Conservation (phyloP, 2,329 filamentous ascomycete genomes). For the Aureobasidium sp. region DNA sequence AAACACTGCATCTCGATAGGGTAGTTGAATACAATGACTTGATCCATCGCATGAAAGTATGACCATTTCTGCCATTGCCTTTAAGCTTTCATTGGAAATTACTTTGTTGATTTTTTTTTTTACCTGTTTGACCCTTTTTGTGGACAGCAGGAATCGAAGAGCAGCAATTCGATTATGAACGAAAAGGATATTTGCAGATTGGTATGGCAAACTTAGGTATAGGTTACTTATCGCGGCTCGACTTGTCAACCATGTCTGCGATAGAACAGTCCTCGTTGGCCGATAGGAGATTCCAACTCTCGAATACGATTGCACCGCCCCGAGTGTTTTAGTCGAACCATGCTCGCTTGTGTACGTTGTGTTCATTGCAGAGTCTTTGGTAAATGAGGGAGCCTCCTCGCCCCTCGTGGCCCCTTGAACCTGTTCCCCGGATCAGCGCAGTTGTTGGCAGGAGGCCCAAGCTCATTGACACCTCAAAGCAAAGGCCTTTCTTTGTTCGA, state of each 20-base stretch:
- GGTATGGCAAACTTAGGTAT: too few relatives aligned
- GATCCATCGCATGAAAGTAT: too few relatives aligned
- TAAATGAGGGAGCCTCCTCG: background rate
- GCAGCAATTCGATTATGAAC: too few relatives aligned
- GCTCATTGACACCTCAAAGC: background rate
- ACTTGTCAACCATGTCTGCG: background rate
- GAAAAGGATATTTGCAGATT: too few relatives aligned
- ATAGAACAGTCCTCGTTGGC: background rate
- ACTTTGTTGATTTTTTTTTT: too few relatives aligned
- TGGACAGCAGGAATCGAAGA: too few relatives aligned
- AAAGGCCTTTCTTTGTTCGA: background rate
- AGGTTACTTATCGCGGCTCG: background rate
- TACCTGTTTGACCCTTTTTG: too few relatives aligned
- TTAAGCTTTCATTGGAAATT: too few relatives aligned
- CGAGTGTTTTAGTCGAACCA: background rate
- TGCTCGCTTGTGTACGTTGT: background rate
- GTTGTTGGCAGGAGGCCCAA: background rate
- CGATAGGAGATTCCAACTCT: constrained; percentile 6
- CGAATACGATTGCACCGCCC: constrained; percentile 5
- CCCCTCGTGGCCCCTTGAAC: background rate
- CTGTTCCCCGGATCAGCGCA: background rate
- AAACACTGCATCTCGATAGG: background rate
- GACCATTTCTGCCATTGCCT: too few relatives aligned
- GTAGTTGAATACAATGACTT: too few relatives aligned
- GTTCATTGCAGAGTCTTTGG: background rate